Evolutionary conservation across 768 basidiomycete genomes (phyloP).

Genomic region (Dacryopinax spathularia): DNA sequence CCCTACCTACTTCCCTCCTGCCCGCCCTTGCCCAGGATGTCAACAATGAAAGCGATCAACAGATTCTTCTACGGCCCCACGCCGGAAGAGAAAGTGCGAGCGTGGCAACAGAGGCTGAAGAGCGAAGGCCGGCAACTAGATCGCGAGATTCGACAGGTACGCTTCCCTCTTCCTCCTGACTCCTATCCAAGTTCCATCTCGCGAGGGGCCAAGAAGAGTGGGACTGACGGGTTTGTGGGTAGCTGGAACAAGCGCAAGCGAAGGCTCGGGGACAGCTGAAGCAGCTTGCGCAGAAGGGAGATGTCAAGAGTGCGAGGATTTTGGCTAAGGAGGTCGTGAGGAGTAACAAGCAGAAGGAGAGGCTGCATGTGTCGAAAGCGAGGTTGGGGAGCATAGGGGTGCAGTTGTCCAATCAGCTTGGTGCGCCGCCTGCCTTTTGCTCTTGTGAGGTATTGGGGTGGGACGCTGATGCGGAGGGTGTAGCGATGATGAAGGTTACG

Average conservation of each 20-base stretch:
- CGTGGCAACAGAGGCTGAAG: conserved; percentile 82
- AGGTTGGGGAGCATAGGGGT: conserved; percentile 76
- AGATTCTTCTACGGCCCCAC: conserved; percentile 93
- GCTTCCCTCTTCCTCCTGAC: conserved; percentile 19
- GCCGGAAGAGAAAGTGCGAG: conserved; percentile 80
- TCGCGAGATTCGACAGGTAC: conserved; percentile 90
- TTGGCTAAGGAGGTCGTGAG: conserved; percentile 89
- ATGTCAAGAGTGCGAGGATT: conserved; percentile 82
- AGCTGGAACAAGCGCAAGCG: conserved; percentile 71
- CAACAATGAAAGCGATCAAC: conserved; percentile 69
- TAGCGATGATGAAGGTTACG: conserved; percentile 93
- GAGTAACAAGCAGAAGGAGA: conserved; percentile 86
- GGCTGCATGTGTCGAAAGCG: conserved; percentile 84
- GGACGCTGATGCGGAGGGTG: not conserved
- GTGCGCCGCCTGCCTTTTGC: conserved; percentile 33
- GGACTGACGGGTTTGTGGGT: not conserved
- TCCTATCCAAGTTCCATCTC: conserved; percentile 12
- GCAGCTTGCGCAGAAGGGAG: conserved; percentile 79
- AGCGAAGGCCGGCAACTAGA: conserved; percentile 71
- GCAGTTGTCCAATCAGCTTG: conserved; percentile 82
- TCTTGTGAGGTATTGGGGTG: not conserved
- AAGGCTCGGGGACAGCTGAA: conserved; percentile 75
- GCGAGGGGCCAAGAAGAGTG: not conserved
- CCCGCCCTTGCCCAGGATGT: not conserved
- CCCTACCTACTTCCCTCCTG: too few species aligned